Percentiles rank a stretch among this genome's conserved stretches.
phyloP scores from a whole-genome alignment of 2,329 filamentous ascomycete genomes.

The Tolypocladium guangdongense region DNA sequence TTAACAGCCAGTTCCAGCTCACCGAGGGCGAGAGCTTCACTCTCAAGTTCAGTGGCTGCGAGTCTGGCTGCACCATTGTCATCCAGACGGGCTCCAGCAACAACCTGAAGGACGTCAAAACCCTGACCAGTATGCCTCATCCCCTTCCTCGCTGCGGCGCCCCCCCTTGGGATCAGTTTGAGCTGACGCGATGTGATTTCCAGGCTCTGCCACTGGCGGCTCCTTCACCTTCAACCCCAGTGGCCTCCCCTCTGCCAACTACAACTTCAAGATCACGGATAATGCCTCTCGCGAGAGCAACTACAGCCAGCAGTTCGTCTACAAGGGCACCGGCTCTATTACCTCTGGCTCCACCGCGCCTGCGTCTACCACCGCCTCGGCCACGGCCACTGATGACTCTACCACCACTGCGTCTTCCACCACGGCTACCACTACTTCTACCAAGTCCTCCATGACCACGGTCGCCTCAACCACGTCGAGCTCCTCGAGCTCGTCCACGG shows the following conservation, averaged over 20 bases:
- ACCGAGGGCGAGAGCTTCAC: conserved; percentile 19
- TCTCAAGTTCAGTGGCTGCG: conserved; percentile 20
- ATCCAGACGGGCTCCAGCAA: conserved; percentile 19
- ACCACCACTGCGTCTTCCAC: neutral
- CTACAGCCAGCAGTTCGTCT: conserved; percentile 21
- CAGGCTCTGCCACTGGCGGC: conserved; percentile 9
- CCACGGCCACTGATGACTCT: neutral
- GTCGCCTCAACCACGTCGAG: conserved; percentile 1
- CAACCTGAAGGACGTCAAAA: conserved; percentile 18
- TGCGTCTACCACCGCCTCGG: neutral
- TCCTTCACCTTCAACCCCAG: conserved; percentile 18
- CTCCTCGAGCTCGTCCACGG: conserved; percentile 2
- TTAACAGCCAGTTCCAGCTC: conserved; percentile 19
- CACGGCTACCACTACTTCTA: neutral
- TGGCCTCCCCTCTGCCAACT: conserved; percentile 17
- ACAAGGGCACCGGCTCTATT: conserved; percentile 14
- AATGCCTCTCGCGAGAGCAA: conserved; percentile 13
- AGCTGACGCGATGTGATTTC: neutral
- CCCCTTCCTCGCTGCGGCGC: neutral
- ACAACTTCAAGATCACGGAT: conserved; percentile 23
- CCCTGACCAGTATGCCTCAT: conserved; percentile 17
- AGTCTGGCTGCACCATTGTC: conserved; percentile 21
- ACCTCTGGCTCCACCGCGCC: neutral
- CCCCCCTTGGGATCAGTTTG: neutral
- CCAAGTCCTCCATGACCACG: conserved; percentile 1